These are phyloP conservation scores for Meyerozyma sp. DNA, from an alignment of 1,139 yeast species.

Conservation along the genomic window DNA sequence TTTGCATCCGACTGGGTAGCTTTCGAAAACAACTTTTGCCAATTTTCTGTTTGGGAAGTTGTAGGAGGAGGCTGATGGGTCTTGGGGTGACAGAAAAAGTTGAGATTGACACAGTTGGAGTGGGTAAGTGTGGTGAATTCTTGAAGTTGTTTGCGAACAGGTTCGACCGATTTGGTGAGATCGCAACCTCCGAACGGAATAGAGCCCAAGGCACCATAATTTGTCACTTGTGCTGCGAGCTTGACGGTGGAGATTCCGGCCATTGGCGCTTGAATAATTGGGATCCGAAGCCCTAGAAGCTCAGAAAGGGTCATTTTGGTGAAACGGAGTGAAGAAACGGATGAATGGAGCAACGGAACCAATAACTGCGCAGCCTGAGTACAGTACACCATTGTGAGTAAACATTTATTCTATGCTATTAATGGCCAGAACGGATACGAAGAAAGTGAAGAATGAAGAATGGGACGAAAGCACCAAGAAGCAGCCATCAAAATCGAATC, in stretches of 20 bases:
- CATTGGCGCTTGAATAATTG: conserved; percentile 51
- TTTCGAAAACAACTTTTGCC: conserved; percentile 17
- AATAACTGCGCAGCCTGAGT: not conserved
- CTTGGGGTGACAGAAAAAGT: conserved; percentile 41
- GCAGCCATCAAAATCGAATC: not conserved
- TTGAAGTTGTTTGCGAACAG: conserved; percentile 10
- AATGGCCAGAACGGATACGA: not conserved
- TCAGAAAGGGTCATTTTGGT: not conserved
- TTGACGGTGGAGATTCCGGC: conserved; percentile 43
- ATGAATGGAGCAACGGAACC: no score
- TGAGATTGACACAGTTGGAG: conserved; percentile 29
- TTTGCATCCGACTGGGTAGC: conserved; percentile 7
- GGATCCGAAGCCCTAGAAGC: conserved; percentile 20
- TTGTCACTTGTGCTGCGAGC: conserved; percentile 33
- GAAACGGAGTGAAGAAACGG: not conserved
- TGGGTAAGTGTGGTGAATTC: conserved; percentile 10
- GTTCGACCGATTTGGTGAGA: conserved; percentile 11
- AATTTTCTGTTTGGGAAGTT: conserved; percentile 15
- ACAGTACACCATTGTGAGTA: not conserved
- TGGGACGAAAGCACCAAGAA: not conserved
- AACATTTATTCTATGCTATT: conserved; percentile 1
- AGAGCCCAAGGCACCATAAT: conserved; percentile 43
- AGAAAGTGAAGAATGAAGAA: not conserved
- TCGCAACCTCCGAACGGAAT: conserved; percentile 35
- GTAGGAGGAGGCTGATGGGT: conserved; percentile 14